phyloP scores from a whole-genome alignment of 495 filamentous ascomycete species.

The Mytilinidion resinicola region DNA sequence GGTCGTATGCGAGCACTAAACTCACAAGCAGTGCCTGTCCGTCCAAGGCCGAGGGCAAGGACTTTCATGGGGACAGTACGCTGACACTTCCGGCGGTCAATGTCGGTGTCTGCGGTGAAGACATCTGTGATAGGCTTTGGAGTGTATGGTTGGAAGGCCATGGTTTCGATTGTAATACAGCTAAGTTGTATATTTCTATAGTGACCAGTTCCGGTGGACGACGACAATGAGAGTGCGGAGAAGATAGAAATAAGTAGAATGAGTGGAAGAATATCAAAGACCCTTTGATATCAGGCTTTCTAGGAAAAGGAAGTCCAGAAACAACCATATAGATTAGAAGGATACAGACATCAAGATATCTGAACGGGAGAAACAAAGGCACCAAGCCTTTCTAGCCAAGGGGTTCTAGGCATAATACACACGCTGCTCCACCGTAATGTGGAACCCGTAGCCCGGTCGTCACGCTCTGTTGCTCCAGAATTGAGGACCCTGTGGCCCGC shows the following conservation, averaged over 20 bases:
- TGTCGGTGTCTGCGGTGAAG: conserved; percentile 51
- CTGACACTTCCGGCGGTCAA: conserved; percentile 56
- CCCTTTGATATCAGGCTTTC: too few species aligned
- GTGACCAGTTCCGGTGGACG: neutral
- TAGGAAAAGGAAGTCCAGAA: neutral
- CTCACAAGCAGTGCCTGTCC: conserved; percentile 64
- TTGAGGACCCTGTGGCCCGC: too few species aligned
- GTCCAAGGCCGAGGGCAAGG: conserved; percentile 54
- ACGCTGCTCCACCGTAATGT: too few species aligned
- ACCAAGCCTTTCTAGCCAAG: neutral
- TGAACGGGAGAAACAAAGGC: neutral
- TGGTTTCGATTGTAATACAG: neutral
- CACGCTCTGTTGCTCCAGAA: too few species aligned
- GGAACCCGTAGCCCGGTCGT: too few species aligned
- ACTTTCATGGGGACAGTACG: conserved; percentile 62
- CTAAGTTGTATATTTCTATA: too few species aligned
- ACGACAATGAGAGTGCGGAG: neutral
- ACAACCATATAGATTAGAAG: neutral
- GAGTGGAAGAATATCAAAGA: neutral
- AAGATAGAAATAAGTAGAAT: neutral
- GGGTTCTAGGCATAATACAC: too few species aligned
- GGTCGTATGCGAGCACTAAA: neutral
- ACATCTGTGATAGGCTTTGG: conserved; percentile 34
- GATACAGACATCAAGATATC: neutral
- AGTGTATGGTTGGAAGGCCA: conserved; percentile 33